Conservation (phyloP, 208 protist species). For the Leishmania martiniquensis region DNA sequence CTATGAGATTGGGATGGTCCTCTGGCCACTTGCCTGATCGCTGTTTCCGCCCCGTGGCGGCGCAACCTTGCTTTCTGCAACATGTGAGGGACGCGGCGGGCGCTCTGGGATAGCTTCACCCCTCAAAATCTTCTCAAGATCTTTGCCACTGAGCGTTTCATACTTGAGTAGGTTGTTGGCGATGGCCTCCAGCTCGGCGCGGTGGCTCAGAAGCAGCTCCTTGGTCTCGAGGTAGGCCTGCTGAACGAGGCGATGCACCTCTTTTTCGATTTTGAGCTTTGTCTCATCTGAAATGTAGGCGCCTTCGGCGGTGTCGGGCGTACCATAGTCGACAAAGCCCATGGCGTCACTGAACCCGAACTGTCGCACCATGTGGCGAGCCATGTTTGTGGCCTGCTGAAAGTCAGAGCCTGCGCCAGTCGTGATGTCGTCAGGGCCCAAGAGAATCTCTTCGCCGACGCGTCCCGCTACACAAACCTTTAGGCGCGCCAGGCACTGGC, state of each 20-base stretch:
- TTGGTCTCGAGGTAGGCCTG: slow-evolving; percentile 82
- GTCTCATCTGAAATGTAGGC: slow-evolving; percentile 93
- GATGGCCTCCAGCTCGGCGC: slow-evolving; percentile 71
- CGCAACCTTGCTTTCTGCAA: slow-evolving; percentile 22
- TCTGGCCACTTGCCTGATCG: slow-evolving; percentile 18
- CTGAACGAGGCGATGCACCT: slow-evolving; percentile 70
- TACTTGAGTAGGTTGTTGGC: slow-evolving; percentile 85
- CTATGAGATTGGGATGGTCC: slow-evolving; percentile 44
- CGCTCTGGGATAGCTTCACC: slow-evolving; percentile 69
- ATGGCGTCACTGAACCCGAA: slow-evolving; percentile 91
- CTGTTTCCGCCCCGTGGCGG: slow-evolving; percentile 18
- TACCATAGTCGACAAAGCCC: slow-evolving; percentile 90
- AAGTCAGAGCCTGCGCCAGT: slow-evolving; percentile 92
- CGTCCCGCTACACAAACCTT: slow-evolving; percentile 91
- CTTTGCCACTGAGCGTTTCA: slow-evolving; percentile 85
- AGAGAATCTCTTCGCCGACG: slow-evolving; percentile 97
- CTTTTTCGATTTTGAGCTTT: slow-evolving; percentile 87
- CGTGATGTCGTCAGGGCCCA: slow-evolving; percentile 94
- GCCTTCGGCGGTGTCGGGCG: slow-evolving; percentile 70
- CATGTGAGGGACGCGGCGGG: slow-evolving; percentile 27
- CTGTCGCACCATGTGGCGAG: slow-evolving; percentile 88
- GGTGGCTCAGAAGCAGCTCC: slow-evolving; percentile 62
- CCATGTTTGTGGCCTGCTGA: slow-evolving; percentile 90
- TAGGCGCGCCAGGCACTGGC: slow-evolving; percentile 81
- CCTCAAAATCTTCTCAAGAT: slow-evolving; percentile 78